A percentile compares a stretch with the other conserved stretches of the same genome.
These are phyloP conservation scores for Arachis stenosperma DNA, from an alignment of 306 rosid species.

Conservation along the genomic window DNA sequence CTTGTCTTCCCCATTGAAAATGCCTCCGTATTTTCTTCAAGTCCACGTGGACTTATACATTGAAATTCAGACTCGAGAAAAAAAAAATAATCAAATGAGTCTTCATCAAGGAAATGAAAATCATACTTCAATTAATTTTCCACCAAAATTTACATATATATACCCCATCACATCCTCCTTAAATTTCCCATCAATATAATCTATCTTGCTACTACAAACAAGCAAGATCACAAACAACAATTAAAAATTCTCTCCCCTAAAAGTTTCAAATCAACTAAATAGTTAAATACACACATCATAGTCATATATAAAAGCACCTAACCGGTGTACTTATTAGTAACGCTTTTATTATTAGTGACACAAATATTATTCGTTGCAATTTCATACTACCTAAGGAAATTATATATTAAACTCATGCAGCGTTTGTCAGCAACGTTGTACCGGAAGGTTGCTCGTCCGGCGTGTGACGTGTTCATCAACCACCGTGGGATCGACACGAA, in stretches of 20 bases:
- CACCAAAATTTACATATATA: constrained; percentile 25
- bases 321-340: neutral
- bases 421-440: constrained; percentile 37
- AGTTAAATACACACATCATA: neutral
- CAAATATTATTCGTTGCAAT: neutral
- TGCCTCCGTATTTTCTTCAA: constrained; percentile 39
- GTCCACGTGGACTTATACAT: constrained; percentile 1
- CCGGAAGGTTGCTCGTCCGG: constrained; percentile 27
- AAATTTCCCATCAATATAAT: neutral
- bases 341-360: neutral
- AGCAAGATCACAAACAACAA: neutral
- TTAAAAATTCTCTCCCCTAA: neutral
- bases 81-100: neutral
- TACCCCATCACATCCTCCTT: neutral
- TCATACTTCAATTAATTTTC: neutral
- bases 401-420: constrained; percentile 54
- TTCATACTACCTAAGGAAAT: neutral
- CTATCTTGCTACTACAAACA: neutral
- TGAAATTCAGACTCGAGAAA: neutral
- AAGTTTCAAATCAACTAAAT: no score
- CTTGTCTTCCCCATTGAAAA: constrained; percentile 17
- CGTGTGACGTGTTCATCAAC: constrained; percentile 77
- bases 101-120: neutral
- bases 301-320: no score
- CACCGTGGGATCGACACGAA: constrained; percentile 90